Percentiles rank a stretch among this genome's conserved stretches.
phyloP scores from a whole-genome alignment of 106 monocot genomes.

The Triglochin maritima region DNA sequence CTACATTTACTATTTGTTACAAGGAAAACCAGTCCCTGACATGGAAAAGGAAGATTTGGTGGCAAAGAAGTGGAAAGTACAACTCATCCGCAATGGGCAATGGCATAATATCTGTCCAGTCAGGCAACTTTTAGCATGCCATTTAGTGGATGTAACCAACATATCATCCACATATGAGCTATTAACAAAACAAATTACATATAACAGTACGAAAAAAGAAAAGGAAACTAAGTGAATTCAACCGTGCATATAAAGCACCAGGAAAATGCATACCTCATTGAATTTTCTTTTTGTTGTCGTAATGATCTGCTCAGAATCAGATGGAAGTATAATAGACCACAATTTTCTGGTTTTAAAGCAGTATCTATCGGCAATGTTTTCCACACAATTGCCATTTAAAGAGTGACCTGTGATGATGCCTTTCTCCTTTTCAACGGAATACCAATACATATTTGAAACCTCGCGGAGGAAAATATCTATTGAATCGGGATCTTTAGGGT shows the following conservation, averaged over 20 bases:
- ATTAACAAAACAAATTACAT: too few species aligned
- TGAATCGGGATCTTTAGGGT: conserved; percentile 66
- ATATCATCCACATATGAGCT: too few species aligned
- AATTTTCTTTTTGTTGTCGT: conserved; percentile 50
- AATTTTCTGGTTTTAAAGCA: conserved; percentile 63
- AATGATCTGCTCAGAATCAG: conserved; percentile 68
- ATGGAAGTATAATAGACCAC: conserved; percentile 89
- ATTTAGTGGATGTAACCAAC: too few species aligned
- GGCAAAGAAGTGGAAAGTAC: too few species aligned
- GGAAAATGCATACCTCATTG: conserved; percentile 60
- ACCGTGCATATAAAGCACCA: background rate
- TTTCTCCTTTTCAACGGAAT: conserved; percentile 40
- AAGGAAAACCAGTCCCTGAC: too few species aligned
- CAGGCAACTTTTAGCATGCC: too few species aligned
- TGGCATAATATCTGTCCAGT: too few species aligned
- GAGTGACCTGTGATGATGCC: conserved; percentile 59
- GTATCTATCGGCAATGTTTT: conserved; percentile 44
- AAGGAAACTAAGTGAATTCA: background rate
- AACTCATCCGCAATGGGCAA: too few species aligned
- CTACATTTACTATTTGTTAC: too few species aligned
- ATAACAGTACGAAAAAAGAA: too few species aligned
- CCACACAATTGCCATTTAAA: conserved; percentile 39
- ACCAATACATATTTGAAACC: conserved; percentile 57
- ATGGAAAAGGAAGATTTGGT: too few species aligned
- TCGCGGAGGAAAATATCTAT: conserved; percentile 39